Percentiles rank a stretch among this genome's conserved stretches.
Conservation (phyloP, 169 alveolate species). For the Eimeria praecox region DNA sequence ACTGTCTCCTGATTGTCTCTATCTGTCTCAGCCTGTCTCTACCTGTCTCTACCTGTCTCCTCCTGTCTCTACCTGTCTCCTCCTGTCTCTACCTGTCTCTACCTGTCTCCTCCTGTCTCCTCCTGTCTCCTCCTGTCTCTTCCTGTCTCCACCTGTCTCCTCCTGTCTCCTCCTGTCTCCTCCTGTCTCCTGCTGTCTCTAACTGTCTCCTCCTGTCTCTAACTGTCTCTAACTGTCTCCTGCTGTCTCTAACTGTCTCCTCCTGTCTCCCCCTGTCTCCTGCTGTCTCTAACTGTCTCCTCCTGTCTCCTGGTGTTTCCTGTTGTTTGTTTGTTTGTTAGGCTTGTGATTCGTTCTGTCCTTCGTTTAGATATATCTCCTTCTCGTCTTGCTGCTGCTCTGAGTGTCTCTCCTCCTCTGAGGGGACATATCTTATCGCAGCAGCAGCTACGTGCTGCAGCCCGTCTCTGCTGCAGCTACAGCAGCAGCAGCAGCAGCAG, state of each 20-base stretch:
- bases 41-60: background rate
- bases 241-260: background rate
- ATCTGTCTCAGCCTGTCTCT: background rate
- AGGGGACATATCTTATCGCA: constrained; percentile 35
- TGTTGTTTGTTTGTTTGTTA: background rate
- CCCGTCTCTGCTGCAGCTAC: background rate
- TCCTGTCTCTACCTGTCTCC: background rate
- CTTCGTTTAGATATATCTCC: constrained; percentile 32
- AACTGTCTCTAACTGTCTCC: no score
- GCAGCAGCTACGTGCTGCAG: constrained; percentile 26
- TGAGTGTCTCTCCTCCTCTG: constrained; percentile 18
- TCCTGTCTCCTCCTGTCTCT: background rate
- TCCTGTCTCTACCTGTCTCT: background rate
- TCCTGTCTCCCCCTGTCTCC: background rate
- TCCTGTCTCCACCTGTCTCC: constrained; percentile 5
- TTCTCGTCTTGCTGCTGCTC: constrained; percentile 19
- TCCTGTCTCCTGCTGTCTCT: background rate
- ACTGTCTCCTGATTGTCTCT: constrained; percentile 4
- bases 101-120: background rate
- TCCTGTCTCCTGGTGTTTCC: background rate
- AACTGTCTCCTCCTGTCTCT: background rate
- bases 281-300: background rate
- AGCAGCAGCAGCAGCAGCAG: constrained; percentile 34
- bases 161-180: background rate
- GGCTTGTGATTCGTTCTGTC: background rate